These are phyloP conservation scores for Aspergillus nanangensis DNA, from an alignment of 495 filamentous ascomycete species.

Conservation along the genomic window DNA sequence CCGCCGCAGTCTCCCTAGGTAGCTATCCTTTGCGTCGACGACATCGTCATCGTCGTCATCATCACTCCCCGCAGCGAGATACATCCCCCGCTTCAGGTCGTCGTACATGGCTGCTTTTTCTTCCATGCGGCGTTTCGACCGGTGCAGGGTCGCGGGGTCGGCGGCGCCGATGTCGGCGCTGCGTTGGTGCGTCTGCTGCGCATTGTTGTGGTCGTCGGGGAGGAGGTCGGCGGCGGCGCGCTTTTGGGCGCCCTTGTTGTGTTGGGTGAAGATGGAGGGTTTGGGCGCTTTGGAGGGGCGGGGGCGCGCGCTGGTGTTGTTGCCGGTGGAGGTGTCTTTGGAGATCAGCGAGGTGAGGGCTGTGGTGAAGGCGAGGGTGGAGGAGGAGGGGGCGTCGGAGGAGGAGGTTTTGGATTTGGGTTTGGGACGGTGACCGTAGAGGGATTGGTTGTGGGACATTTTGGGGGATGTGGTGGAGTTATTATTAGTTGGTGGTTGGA, in stretches of 20 bases:
- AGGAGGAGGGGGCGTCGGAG: constrained; percentile 57
- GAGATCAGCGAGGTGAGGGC: constrained; percentile 71
- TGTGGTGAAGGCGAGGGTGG: constrained; percentile 73
- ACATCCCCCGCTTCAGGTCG: constrained; percentile 72
- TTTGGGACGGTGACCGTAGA: constrained; percentile 72
- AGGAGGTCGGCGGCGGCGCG: constrained; percentile 50
- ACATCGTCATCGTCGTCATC: constrained; percentile 52
- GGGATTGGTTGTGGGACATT: no score
- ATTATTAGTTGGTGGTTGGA: no score
- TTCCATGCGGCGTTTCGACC: constrained; percentile 74
- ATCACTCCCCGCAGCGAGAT: constrained; percentile 30
- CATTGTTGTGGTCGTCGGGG: constrained; percentile 32
- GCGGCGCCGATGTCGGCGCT: constrained; percentile 37
- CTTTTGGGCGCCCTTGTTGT: constrained; percentile 66
- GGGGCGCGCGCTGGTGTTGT: constrained; percentile 47
- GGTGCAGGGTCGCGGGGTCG: constrained; percentile 44
- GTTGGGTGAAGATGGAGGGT: constrained; percentile 64
- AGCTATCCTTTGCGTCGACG: constrained; percentile 27
- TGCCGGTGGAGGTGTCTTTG: constrained; percentile 26
- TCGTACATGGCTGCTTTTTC: constrained; percentile 83
- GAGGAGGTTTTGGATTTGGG: constrained; percentile 24
- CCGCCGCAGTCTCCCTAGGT: constrained; percentile 28
- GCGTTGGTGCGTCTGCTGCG: constrained; percentile 29
- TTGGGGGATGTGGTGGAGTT: no score
- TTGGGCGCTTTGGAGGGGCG: constrained; percentile 62